Percentiles rank a stretch among this genome's conserved stretches.
Evolutionary conservation across 345 rosid genomes (phyloP).

Genomic region (Erodium maritimum): DNA sequence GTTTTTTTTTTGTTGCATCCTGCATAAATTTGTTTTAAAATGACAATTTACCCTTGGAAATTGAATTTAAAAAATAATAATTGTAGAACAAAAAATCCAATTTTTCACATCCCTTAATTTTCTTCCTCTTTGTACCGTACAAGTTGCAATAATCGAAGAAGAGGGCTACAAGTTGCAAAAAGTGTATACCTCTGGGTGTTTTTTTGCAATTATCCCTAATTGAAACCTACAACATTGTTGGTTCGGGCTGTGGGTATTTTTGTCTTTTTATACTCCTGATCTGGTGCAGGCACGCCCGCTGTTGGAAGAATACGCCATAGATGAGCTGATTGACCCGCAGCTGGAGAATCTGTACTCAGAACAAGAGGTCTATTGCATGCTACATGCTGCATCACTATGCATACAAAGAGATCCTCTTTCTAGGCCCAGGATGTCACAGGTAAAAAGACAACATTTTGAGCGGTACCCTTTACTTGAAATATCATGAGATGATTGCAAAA

Average conservation of each 20-base stretch:
- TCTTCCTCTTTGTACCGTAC: too few relatives aligned
- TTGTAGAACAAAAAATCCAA: too few relatives aligned
- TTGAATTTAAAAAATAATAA: too few relatives aligned
- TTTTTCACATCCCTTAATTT: too few relatives aligned
- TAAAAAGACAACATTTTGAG: constrained; percentile 15
- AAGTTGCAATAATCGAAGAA: too few relatives aligned
- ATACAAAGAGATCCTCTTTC: constrained; percentile 76
- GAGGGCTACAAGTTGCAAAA: too few relatives aligned
- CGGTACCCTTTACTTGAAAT: neutral
- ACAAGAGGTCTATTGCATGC: constrained; percentile 87
- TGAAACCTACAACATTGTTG: too few relatives aligned
- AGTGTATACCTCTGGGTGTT: too few relatives aligned
- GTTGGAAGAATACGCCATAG: constrained; percentile 74
- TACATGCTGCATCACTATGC: constrained; percentile 88
- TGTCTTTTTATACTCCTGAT: neutral
- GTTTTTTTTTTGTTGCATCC: too few relatives aligned
- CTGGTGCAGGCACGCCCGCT: constrained; percentile 77
- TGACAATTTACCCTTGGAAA: too few relatives aligned
- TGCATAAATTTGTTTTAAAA: too few relatives aligned
- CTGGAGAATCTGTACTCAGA: constrained; percentile 45
- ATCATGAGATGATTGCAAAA: neutral
- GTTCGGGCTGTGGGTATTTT: neutral
- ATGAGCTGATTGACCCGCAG: constrained; percentile 72
- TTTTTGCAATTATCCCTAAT: too few relatives aligned
- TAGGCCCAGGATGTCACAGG: constrained; percentile 99